These are phyloP conservation scores for Pseudopyricularia javanii DNA, from an alignment of 2,329 filamentous ascomycete genomes.

Conservation along the genomic window DNA sequence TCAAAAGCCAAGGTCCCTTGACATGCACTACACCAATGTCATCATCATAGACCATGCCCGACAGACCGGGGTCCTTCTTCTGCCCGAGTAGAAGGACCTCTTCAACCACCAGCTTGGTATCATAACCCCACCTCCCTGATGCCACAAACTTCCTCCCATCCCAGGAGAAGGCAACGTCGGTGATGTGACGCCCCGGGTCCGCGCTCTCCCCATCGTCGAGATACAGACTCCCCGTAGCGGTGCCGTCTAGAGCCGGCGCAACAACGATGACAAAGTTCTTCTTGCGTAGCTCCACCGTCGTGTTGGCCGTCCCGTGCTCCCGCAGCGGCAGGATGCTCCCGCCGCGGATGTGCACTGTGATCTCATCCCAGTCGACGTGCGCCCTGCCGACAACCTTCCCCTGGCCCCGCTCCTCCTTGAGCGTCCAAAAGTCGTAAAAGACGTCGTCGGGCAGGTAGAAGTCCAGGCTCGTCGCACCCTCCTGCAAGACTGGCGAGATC, in stretches of 20 bases:
- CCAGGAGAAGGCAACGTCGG: neutral
- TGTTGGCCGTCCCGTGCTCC: constrained; percentile 44
- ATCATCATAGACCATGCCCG: neutral
- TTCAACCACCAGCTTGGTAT: neutral
- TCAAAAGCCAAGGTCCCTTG: neutral
- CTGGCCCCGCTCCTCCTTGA: constrained; percentile 26
- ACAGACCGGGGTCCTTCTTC: neutral
- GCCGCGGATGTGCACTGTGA: constrained; percentile 60
- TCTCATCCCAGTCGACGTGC: constrained; percentile 46
- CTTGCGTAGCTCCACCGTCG: constrained; percentile 47
- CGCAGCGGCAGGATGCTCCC: constrained; percentile 57
- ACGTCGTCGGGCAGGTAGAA: constrained; percentile 36
- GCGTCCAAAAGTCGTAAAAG: constrained; percentile 36
- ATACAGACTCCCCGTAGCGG: constrained; percentile 52
- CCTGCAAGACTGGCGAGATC: constrained; percentile 33
- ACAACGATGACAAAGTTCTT: constrained; percentile 58
- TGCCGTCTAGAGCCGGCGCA: constrained; percentile 41
- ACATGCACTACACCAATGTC: neutral
- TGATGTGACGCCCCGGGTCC: constrained; percentile 3
- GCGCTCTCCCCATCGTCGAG: constrained; percentile 65
- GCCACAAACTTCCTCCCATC: neutral
- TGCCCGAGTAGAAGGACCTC: neutral
- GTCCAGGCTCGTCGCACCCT: constrained; percentile 28
- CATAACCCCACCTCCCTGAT: neutral
- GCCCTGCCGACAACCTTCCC: constrained; percentile 26